Conservation (phyloP, 2,329 filamentous ascomycete genomes). For the Hymenoscyphus linearis region DNA sequence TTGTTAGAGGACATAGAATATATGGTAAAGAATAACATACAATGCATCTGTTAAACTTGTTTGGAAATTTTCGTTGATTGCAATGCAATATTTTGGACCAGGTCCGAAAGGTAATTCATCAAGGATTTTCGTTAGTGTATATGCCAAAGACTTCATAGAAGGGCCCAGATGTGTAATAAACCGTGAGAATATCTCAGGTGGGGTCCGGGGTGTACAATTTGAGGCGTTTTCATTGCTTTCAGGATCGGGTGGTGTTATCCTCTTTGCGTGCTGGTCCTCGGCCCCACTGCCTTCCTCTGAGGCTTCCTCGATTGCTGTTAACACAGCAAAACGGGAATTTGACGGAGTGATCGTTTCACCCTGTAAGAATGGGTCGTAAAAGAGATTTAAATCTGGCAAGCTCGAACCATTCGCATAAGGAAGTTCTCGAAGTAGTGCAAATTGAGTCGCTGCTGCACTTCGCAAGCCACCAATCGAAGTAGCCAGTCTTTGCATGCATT, state of each 20-base stretch:
- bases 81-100: constrained; percentile 61
- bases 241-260: constrained; percentile 16
- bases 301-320: constrained; percentile 59
- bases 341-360: constrained; percentile 19
- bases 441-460: constrained; percentile 85
- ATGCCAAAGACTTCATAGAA: constrained; percentile 93
- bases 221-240: not conserved
- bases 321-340: constrained; percentile 40
- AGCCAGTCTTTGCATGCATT: constrained; percentile 77
- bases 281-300: constrained; percentile 51
- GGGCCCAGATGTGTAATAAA: constrained; percentile 88
- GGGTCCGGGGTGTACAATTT: constrained; percentile 45
- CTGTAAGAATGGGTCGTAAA: constrained; percentile 10
- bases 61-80: constrained; percentile 73
- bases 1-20: constrained; percentile 5
- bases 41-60: constrained; percentile 77
- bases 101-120: constrained; percentile 78
- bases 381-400: constrained; percentile 14
- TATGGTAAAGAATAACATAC: constrained; percentile 16
- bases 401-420: constrained; percentile 16
- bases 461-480: constrained; percentile 87
- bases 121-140: constrained; percentile 82
- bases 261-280: constrained; percentile 32
- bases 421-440: constrained; percentile 70
- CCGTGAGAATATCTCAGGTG: constrained; percentile 82